Base-by-base conservation (phyloP, 108 stramenopile genomes). In the Cyclotella sp. region DNA sequence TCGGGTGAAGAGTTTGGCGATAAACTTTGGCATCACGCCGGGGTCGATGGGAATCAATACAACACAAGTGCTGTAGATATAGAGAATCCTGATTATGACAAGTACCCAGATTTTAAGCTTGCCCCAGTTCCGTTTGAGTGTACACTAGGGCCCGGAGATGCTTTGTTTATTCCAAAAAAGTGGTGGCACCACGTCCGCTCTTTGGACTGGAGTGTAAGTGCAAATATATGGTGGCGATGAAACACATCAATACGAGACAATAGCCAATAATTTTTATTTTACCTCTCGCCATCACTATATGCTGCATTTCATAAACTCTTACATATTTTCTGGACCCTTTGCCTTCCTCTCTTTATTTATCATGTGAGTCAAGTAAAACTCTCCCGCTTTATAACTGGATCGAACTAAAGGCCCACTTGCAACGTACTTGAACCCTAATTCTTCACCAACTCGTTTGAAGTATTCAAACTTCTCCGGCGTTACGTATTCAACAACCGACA, bases 361-460 rank as follows among this genome's bases (percentile, higher is more conserved):
- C 93, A 97, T 91, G 64, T 98, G 89, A 72, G 95, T 90, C 70
- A 98, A 61, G 70, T 91, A 99, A 67, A 97, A 96, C 75, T 98
- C 98, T 54, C 97, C 98, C 16, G 85, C 83, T 73, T 98, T 98
- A 92, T 99, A 99, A 44, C 89, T 91, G 16, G 91, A 93, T 53
- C 99, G 90, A 1, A 99, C 99, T 86, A 99, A 74, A 7, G 99
- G 99, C 14, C 99, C 99, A 49, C 91, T 92, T 22, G 98, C 99
- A 8, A 98, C 97, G 73, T 98, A 99, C 73, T 95, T 91, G 90
- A 99, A 99, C 27, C 99, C 99, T 87, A 99, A 82, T 19, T 85
- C 93, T 70, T 96, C 93, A 14, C 95, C 97, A 10, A 89, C 73
- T 42, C 85, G 68, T 46, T 81, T 85, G 63, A 84, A 96, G 44